These are phyloP conservation scores for Stylosanthes scabra DNA, from an alignment of 331 rosid species.

Conservation along the genomic window DNA sequence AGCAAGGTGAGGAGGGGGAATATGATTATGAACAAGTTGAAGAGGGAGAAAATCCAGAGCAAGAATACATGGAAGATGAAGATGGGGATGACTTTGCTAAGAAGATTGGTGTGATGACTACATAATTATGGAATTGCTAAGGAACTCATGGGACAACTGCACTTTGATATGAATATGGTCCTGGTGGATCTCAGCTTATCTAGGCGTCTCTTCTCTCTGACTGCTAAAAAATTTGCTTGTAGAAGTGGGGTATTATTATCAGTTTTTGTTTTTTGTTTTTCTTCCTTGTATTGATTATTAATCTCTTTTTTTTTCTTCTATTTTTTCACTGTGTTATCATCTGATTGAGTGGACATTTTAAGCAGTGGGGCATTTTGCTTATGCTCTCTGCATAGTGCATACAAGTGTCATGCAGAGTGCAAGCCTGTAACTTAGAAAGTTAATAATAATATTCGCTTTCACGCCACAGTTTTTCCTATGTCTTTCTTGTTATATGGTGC, in stretches of 20 bases:
- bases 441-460: conserved; percentile 54
- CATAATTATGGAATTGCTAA: conserved; percentile 43
- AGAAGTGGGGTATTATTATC: conserved; percentile 49
- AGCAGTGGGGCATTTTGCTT: conserved; percentile 68
- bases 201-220: conserved; percentile 49
- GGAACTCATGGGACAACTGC: too few species aligned
- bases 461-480: conserved; percentile 10
- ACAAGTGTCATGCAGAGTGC: conserved; percentile 55
- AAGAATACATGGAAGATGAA: conserved; percentile 77
- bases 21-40: conserved; percentile 62
- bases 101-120: conserved; percentile 82
- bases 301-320: conserved; percentile 35
- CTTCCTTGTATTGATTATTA: conserved; percentile 50
- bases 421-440: conserved; percentile 71
- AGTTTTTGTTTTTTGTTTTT: conserved; percentile 11
- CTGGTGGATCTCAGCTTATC: conserved; percentile 41
- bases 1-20: conserved; percentile 81
- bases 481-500: background rate
- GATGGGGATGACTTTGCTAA: conserved; percentile 95
- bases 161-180: too few species aligned
- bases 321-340: conserved; percentile 46
- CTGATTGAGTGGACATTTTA: conserved; percentile 67
- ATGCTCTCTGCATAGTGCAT: conserved; percentile 55
- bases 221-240: conserved; percentile 53
- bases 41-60: conserved; percentile 74